phyloP scores from a whole-genome alignment of 352 stramenopile species.

The Phytopythium helicoides region DNA sequence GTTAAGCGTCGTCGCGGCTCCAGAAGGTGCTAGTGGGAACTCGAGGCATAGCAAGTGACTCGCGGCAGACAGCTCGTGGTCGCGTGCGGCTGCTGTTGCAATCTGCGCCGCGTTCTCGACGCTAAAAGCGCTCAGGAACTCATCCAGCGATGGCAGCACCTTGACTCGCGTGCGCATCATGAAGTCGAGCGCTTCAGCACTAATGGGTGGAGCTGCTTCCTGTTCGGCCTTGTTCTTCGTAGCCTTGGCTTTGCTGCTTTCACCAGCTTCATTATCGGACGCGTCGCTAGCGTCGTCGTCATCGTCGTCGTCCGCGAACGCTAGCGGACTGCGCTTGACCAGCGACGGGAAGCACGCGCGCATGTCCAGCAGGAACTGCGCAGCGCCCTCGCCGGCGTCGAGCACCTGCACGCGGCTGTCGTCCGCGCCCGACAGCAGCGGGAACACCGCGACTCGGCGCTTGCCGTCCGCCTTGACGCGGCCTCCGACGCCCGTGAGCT shows the following conservation, averaged over 20 bases:
- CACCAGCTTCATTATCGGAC: conserved; percentile 18
- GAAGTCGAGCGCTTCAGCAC: conserved; percentile 19
- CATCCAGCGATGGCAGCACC: conserved; percentile 31
- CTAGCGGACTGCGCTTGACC: conserved; percentile 48
- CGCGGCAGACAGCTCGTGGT: conserved; percentile 19
- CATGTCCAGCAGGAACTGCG: conserved; percentile 48
- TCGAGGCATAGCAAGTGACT: conserved; percentile 63
- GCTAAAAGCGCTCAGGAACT: conserved; percentile 38
- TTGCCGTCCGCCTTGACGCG: conserved; percentile 43
- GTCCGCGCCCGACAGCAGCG: conserved; percentile 16
- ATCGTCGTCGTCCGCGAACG: conserved; percentile 22
- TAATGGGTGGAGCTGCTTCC: conserved; percentile 7
- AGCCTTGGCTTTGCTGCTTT: conserved; percentile 12
- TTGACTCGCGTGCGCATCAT: conserved; percentile 39
- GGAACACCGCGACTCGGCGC: conserved; percentile 45
- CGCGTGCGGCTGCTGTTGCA: conserved; percentile 18
- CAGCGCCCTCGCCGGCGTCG: conserved; percentile 55
- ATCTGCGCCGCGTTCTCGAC: conserved; percentile 31
- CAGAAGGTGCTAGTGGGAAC: conserved; percentile 15
- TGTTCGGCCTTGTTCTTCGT: conserved; percentile 16
- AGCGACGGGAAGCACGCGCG: conserved; percentile 65
- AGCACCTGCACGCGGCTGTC: conserved; percentile 37
- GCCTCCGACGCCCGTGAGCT: conserved; percentile 62
- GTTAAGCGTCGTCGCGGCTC: conserved; percentile 22
- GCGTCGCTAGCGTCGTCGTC: conserved; percentile 30